Conservation (phyloP, 73 alveolate species). For the Halteria grandinella region DNA sequence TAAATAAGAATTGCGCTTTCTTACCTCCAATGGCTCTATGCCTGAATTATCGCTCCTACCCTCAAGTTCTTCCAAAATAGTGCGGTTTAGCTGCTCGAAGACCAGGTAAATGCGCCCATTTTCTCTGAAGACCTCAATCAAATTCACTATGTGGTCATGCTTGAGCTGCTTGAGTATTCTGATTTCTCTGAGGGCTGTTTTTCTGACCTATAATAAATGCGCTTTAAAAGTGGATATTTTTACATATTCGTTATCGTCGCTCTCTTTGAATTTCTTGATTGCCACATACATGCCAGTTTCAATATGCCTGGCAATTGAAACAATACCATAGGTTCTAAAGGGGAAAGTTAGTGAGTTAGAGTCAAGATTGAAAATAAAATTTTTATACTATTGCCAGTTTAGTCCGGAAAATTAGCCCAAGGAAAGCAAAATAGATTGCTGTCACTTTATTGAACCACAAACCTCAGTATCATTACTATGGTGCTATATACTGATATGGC, state of each 20-base stretch:
- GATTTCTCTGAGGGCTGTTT: conserved; percentile 62
- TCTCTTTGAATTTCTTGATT: conserved; percentile 73
- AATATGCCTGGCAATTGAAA: conserved; percentile 58
- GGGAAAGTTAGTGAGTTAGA: neutral
- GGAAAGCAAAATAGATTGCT: too few species aligned
- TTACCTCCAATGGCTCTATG: conserved; percentile 28
- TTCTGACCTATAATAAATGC: conserved; percentile 16
- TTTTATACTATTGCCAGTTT: too few species aligned
- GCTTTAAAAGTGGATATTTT: neutral
- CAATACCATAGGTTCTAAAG: conserved; percentile 70
- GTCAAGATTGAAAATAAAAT: too few species aligned
- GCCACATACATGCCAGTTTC: conserved; percentile 69
- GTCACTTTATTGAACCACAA: too few species aligned
- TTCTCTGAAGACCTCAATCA: conserved; percentile 70
- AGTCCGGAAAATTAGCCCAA: too few species aligned
- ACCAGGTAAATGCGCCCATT: conserved; percentile 58
- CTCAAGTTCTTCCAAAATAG: conserved; percentile 68
- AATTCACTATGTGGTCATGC: conserved; percentile 68
- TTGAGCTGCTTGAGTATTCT: conserved; percentile 59
- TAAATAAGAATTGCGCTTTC: neutral
- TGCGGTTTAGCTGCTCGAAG: conserved; percentile 66
- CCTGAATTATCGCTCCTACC: conserved; percentile 26
- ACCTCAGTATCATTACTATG: too few species aligned
- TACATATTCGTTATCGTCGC: conserved; percentile 74
- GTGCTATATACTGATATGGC: too few species aligned